phyloP scores from a whole-genome alignment of 495 filamentous ascomycete genomes.

The Neurospora sp. region DNA sequence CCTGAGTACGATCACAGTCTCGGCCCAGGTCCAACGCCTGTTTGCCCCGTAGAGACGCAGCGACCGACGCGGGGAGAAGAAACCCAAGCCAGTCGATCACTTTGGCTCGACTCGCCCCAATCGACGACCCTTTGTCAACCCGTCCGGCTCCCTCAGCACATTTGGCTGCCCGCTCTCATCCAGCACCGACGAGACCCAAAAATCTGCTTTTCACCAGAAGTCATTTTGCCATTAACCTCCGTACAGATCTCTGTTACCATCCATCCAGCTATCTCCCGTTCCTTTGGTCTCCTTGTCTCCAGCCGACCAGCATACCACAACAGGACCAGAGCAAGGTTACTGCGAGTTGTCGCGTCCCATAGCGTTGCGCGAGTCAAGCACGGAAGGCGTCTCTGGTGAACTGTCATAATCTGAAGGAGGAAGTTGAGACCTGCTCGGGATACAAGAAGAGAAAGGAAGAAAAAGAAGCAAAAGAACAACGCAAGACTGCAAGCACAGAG shows the following conservation, averaged over 20 bases:
- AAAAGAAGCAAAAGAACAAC: neutral
- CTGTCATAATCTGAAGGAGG: neutral
- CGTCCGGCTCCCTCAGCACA: neutral
- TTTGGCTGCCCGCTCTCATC: neutral
- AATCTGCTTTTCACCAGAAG: neutral
- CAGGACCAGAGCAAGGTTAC: neutral
- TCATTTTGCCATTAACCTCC: neutral
- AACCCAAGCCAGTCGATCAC: neutral
- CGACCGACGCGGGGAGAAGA: neutral
- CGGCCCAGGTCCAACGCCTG: neutral
- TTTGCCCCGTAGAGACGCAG: neutral
- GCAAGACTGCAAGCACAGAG: conserved; percentile 19
- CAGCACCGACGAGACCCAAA: neutral
- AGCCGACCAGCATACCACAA: neutral
- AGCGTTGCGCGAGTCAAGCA: neutral
- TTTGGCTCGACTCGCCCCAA: neutral
- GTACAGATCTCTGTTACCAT: neutral
- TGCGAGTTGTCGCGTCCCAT: neutral
- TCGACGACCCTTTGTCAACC: neutral
- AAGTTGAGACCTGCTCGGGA: neutral
- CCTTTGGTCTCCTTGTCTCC: neutral
- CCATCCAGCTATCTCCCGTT: neutral
- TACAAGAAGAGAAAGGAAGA: conserved; percentile 1
- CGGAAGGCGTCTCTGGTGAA: neutral
- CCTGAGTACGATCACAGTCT: neutral